phyloP scores from a whole-genome alignment of 2,329 filamentous ascomycete species.

The Ophiostoma montium region DNA sequence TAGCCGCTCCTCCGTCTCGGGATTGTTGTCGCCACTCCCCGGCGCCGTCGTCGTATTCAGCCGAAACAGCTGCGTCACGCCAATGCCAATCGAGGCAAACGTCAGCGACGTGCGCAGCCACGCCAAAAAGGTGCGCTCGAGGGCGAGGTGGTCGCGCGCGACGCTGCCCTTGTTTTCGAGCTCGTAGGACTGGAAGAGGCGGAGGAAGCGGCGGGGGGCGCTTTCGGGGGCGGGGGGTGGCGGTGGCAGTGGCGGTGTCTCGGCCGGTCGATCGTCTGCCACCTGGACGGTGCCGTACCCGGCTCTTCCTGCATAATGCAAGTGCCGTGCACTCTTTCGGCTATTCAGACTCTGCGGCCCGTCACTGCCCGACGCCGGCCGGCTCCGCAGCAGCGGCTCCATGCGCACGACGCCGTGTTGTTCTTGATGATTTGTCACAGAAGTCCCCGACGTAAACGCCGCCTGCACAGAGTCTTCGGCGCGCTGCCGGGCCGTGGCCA shows the following conservation, averaged over 20 bases:
- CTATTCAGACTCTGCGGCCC: conserved; percentile 9
- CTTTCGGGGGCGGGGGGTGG: background rate
- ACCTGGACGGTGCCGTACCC: background rate
- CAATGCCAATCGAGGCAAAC: conserved; percentile 72
- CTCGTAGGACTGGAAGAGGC: conserved; percentile 48
- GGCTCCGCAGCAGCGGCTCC: conserved; percentile 11
- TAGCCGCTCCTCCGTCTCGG: conserved; percentile 15
- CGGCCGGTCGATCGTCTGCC: background rate
- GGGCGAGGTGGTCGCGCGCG: conserved; percentile 65
- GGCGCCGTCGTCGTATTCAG: conserved; percentile 51
- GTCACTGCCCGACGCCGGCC: conserved; percentile 10
- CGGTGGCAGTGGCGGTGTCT: background rate
- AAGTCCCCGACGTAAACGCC: too few relatives aligned
- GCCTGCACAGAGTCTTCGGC: conserved; percentile 14
- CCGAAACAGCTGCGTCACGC: conserved; percentile 72
- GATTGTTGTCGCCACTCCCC: conserved; percentile 15
- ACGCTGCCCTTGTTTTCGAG: conserved; percentile 78
- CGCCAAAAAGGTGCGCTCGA: conserved; percentile 73
- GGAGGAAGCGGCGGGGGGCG: conserved; percentile 22
- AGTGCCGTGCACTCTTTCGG: conserved; percentile 10
- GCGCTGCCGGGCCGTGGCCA: conserved; percentile 19
- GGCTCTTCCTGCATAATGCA: conserved; percentile 8
- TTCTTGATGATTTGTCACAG: conserved; percentile 10
- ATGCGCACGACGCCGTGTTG: conserved; percentile 6
- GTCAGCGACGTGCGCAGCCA: conserved; percentile 73